Evolutionary conservation across 192 early-diverging fungal genomes (phyloP).

Genomic region (Coemansia sp.): DNA sequence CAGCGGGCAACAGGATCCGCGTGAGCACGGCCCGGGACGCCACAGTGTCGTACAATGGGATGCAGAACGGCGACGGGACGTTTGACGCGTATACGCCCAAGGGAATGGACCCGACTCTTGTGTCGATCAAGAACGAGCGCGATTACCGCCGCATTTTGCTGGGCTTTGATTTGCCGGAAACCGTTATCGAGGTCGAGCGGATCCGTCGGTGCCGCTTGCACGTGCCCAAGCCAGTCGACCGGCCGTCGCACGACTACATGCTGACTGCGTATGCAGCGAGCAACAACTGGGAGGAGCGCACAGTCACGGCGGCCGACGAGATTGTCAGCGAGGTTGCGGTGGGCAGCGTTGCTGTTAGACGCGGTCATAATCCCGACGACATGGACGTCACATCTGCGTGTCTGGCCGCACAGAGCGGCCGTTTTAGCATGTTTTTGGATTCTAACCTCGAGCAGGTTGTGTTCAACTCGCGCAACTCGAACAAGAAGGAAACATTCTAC

Average conservation of each 20-base stretch:
- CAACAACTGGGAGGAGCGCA: constrained; percentile 34
- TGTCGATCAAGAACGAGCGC: constrained; percentile 3
- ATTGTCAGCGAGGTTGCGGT: neutral
- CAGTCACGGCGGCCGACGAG: constrained; percentile 13
- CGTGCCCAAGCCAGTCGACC: constrained; percentile 15
- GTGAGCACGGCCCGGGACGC: constrained; percentile 18
- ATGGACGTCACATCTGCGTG: constrained; percentile 37
- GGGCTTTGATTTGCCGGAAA: constrained; percentile 20
- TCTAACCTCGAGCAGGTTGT: constrained; percentile 12
- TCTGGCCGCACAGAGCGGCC: constrained; percentile 12
- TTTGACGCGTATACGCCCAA: constrained; percentile 14
- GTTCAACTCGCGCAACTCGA: constrained; percentile 23
- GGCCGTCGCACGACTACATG: constrained; percentile 10
- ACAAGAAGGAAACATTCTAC: constrained; percentile 12
- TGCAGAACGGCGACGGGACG: constrained; percentile 10
- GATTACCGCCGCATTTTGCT: constrained; percentile 36
- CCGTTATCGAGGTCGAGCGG: neutral
- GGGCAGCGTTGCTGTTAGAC: neutral
- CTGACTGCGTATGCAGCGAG: constrained; percentile 24
- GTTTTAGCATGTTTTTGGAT: constrained; percentile 36
- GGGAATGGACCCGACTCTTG: constrained; percentile 16
- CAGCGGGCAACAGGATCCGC: neutral
- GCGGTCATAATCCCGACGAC: neutral
- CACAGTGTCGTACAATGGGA: constrained; percentile 19
- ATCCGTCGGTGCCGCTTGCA: constrained; percentile 30